phyloP scores from a whole-genome alignment of 1,284 basidiomycete genomes.

The Boletus sp. region DNA sequence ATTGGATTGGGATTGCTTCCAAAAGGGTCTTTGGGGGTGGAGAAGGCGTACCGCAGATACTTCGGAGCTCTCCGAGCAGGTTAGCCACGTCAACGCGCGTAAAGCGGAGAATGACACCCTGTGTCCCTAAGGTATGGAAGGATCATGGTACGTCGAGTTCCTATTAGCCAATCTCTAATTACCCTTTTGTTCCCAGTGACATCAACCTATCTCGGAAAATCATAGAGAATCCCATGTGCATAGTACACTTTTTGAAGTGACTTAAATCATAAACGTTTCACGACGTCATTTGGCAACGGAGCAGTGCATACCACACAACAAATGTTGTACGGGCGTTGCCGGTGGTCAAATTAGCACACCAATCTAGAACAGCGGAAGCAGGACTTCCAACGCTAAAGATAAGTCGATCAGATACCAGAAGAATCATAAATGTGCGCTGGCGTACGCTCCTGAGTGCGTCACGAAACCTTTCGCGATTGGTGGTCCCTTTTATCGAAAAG shows the following conservation, averaged over 20 bases:
- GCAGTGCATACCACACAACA: conserved; percentile 9
- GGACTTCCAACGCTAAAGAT: conserved; percentile 10
- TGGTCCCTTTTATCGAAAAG: conserved; percentile 19
- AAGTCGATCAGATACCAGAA: conserved; percentile 9
- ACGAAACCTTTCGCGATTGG: conserved; percentile 35
- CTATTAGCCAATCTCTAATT: neutral
- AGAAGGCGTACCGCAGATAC: conserved; percentile 35
- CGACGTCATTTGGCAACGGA: neutral
- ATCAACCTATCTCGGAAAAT: conserved; percentile 20
- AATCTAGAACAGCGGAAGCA: neutral
- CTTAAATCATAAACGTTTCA: neutral
- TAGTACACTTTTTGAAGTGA: conserved; percentile 7
- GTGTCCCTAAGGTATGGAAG: conserved; percentile 3
- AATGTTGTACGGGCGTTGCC: conserved; percentile 9
- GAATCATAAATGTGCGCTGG: conserved; percentile 15
- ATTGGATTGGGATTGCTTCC: conserved; percentile 56
- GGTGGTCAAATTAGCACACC: conserved; percentile 32
- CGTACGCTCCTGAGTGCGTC: conserved; percentile 11
- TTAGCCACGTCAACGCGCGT: neutral
- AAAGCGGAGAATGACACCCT: conserved; percentile 1
- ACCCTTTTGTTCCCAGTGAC: neutral
- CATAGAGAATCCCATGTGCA: conserved; percentile 1
- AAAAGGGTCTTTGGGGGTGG: conserved; percentile 67
- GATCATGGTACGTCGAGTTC: conserved; percentile 15
- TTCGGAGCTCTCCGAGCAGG: conserved; percentile 15